Base-by-base conservation (phyloP, 192 early-diverging fungal genomes). In the Coemansia reversa region DNA sequence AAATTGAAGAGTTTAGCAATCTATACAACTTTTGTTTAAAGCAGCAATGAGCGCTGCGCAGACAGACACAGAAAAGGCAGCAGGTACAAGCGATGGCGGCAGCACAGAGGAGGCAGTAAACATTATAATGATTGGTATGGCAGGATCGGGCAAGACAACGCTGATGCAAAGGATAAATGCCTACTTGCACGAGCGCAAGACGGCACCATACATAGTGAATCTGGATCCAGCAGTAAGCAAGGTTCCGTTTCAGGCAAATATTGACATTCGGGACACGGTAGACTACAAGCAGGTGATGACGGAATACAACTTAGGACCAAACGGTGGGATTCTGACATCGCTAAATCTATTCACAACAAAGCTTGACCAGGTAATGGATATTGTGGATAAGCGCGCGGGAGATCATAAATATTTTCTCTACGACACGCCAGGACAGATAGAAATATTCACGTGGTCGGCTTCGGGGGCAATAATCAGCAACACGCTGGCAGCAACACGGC, bases 271-370 rank as follows among this genome's bases (percentile, higher is more conserved):
- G 22, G 96, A 98, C 79, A 96, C 95, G 4, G 90, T 98, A 24
- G 93, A 98, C 83, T 98, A 97, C 84, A 96, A 96, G 82, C 90
- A 97, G 70, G 96, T 98, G 39, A 98, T 98, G 96, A 90, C 91
- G 65, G 93, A 97, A 89, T 96, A 96, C 71, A 93, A 90, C 69
- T 86, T 96, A 39, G 96, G 96, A 6, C 94, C 96, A 22, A 98
- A 96, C 85, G 96, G 96, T 45, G 96, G 91, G 29, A 98, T 98
- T 76, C 81, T 97, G 25, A 98, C 96, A 9, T 87, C 90, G 55
- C 84, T 98, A 18, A 98, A 98, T 74, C 71, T 98, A 42, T 98
- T 98, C 64, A 95, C 96, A 3, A 98, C 96, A 39, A 96, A 97
- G 75, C 95, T 98, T 73, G 95, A 98, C 83, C 96, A 98, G 74